Base-by-base conservation (phyloP, 192 early-diverging fungal genomes). In the Coemansia sp. region DNA sequence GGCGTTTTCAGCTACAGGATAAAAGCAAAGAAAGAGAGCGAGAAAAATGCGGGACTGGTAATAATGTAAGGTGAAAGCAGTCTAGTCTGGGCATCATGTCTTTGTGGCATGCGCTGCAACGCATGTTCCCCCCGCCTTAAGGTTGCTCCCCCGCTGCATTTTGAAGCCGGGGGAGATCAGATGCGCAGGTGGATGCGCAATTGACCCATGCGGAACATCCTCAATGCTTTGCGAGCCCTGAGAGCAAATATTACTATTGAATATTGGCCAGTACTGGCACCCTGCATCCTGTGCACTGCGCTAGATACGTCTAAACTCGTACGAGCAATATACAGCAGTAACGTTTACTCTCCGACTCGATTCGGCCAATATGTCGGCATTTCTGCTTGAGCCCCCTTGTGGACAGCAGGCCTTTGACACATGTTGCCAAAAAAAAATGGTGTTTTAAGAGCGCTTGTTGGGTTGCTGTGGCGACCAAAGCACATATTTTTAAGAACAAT, bases 131-230 rank as follows among this genome's bases (percentile, higher is more conserved):
- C 36, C 61, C 61, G 33, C 61, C 41, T 12, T 36, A 9, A 61
- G 22, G 5, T 15, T 61, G 27, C 54, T 52, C 47, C 9, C 51
- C 51, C 51, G 3, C 20, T 47, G 49, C 49, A 51, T 20, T 33
- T 18, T 31, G 55, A 29, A 34, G 29, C n/a, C 2, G 55, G 55
- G 29, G 29, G 12, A 59, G 24, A 33, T 59, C 55, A 34, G 16
- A 34, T 13, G 55, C 55, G 55, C 55, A 33, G 27, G 13, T 9
- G 29, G 29, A 1, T 20, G 44, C 10, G 24, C 52, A 55, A 16
- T 59, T 61, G 8, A 40, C 54, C 57, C 57, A 60, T 60, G 57
- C 57, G 29, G 57, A 33, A 15, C 57, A 36, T 4, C 57, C 31
- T 18, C 31, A 16, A 27, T 57, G 16, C 13, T 34, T 60, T 33